Evolutionary conservation across 768 basidiomycete genomes (phyloP), one percentile per base, ranked within the genome.

Genomic region (Boletus subcaerulescens): DNA sequence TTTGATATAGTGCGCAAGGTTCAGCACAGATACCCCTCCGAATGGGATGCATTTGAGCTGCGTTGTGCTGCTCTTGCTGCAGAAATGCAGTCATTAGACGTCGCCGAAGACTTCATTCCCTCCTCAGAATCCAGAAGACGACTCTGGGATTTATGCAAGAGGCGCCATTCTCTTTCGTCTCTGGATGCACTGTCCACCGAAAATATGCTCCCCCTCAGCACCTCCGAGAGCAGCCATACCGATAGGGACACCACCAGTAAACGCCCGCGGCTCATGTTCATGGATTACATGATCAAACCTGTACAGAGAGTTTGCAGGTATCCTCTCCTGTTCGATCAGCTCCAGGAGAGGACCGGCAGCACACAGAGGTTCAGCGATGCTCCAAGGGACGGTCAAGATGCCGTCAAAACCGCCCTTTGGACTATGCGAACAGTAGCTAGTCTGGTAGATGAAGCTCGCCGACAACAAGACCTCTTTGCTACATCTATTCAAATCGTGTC

Each of bases 281-380:
- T 83, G 60, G 96, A 98, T 73, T 94, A 94, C 67, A 80, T 98
- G 74, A 98, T 99, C 74, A 93, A 93, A 71, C 96, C 96, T n/a
- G 81, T 98, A 15, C 96, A 99, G 71, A 79, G 94, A 48, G 88
- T 99, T 47, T 98, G 95, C 80, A 91, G 87, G 62, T 99, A 99
- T 66, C 93, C 94, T 17, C 80, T 98, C 48, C 79, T 99, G 10
- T 81, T 99, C 43, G 86, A 85, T 53, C 85, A 89, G 62, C 79
- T 97, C 35, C 72, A 70, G 31, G 60, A 60, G 24, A 58, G 57
- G 32, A 47, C 41, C 13, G 47, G 12, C 1, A 26, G 12, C 1
- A 26, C 40, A 10, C 54, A 56, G 14, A 53, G 29, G 33, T 56
- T 48, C 45, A 40, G 35, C 17, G 22, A 49, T 22, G 50, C 31